Conservation (phyloP, 2,329 filamentous ascomycete species). For the Scedosporium dehoogii region DNA sequence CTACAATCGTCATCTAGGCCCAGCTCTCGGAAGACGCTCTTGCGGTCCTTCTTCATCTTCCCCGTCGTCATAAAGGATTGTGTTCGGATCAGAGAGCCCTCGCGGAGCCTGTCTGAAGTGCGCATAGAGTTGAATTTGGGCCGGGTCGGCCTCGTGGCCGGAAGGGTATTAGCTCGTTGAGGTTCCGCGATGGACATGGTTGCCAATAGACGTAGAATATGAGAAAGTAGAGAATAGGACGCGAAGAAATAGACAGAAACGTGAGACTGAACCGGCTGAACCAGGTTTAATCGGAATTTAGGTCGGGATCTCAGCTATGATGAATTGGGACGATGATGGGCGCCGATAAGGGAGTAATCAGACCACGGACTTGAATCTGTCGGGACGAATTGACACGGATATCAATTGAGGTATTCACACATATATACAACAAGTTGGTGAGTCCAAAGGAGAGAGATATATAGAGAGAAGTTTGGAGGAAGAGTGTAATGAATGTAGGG, state of each 20-base stretch:
- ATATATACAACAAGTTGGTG: not conserved
- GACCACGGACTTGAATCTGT: no score
- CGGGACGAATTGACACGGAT: no score
- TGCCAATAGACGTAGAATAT: not conserved
- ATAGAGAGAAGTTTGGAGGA: not conserved
- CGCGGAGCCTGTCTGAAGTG: conserved; percentile 41
- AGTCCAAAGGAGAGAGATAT: not conserved
- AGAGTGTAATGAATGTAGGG: not conserved
- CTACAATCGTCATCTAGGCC: conserved; percentile 30
- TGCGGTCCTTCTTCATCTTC: conserved; percentile 38
- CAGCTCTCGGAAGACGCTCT: conserved; percentile 42
- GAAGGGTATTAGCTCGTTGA: not conserved
- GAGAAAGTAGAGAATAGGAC: not conserved
- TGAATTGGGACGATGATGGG: not conserved
- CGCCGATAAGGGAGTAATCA: no score
- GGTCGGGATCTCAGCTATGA: not conserved
- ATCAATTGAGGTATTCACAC: no score
- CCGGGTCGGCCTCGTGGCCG: not conserved
- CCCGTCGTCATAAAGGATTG: conserved; percentile 28
- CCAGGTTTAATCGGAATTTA: not conserved
- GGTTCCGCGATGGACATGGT: not conserved
- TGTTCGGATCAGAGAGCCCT: conserved; percentile 28
- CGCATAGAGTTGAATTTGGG: conserved; percentile 28
- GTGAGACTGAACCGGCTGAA: not conserved
- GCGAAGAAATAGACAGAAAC: not conserved